phyloP scores from a whole-genome alignment of 768 basidiomycete genomes.

The Lentinula guzmanii region DNA sequence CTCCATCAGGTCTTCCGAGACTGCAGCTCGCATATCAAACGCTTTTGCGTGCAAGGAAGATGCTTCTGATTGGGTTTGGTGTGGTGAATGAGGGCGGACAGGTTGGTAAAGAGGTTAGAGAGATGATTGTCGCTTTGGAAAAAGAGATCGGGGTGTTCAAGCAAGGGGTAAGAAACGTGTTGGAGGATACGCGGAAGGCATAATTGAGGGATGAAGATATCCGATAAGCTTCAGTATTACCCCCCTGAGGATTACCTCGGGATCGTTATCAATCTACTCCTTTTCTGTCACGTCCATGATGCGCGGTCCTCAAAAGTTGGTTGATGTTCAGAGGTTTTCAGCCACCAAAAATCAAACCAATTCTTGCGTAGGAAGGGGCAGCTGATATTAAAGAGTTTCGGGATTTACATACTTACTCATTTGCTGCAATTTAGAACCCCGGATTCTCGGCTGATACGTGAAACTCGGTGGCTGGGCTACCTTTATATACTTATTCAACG shows the following conservation, averaged over 20 bases:
- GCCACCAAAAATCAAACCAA: too few relatives aligned
- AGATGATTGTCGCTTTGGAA: conserved; percentile 55
- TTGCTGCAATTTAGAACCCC: too few relatives aligned
- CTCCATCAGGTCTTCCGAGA: conserved; percentile 61
- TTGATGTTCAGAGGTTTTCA: background rate
- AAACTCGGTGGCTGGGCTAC: too few relatives aligned
- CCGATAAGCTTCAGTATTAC: background rate
- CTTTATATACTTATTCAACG: too few relatives aligned
- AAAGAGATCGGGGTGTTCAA: conserved; percentile 72
- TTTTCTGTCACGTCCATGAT: background rate
- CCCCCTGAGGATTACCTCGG: too few relatives aligned
- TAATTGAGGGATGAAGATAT: background rate
- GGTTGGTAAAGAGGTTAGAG: conserved; percentile 59
- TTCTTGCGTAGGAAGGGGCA: too few relatives aligned
- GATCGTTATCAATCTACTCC: background rate
- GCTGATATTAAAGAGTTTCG: too few relatives aligned
- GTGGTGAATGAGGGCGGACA: conserved; percentile 61
- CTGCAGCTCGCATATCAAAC: conserved; percentile 62
- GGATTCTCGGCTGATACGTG: too few relatives aligned
- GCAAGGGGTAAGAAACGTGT: conserved; percentile 50
- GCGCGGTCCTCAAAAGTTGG: background rate
- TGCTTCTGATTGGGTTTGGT: conserved; percentile 71
- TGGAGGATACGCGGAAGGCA: conserved; percentile 32
- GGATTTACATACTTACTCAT: too few relatives aligned
- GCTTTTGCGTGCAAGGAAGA: conserved; percentile 52